Evolutionary conservation across 257 asterid species (phyloP).

Genomic region (Fraxinus excelsior): DNA sequence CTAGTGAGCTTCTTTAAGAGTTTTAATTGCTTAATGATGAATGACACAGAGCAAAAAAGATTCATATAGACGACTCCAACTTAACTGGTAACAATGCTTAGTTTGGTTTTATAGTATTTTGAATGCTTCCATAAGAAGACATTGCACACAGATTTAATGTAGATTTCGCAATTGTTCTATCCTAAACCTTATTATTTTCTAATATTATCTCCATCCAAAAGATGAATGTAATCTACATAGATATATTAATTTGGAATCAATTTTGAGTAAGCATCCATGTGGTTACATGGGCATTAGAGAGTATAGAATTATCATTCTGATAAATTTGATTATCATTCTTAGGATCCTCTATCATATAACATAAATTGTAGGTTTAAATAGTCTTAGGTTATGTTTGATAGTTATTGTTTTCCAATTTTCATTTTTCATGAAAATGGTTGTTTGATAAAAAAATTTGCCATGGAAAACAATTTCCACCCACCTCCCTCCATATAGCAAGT

Average conservation of each 20-base stretch:
- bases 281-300: neutral
- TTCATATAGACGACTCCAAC: neutral
- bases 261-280: neutral
- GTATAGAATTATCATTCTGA: neutral
- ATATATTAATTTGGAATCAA: neutral
- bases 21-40: neutral
- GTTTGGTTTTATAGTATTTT: conserved; percentile 43
- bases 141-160: neutral
- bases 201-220: too few relatives aligned
- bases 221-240: neutral
- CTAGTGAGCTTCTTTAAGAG: neutral
- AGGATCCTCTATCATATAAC: neutral
- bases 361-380: neutral
- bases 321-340: neutral
- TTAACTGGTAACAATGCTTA: neutral
- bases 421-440: too few relatives aligned
- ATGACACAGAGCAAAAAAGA: neutral
- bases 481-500: too few relatives aligned
- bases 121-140: neutral
- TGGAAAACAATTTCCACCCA: too few relatives aligned
- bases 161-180: neutral
- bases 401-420: too few relatives aligned
- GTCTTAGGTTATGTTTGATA: neutral
- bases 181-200: neutral
- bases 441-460: too few relatives aligned